Evolutionary conservation across 1,284 basidiomycete genomes (phyloP).

Genomic region (Pseudozyma sp.): DNA sequence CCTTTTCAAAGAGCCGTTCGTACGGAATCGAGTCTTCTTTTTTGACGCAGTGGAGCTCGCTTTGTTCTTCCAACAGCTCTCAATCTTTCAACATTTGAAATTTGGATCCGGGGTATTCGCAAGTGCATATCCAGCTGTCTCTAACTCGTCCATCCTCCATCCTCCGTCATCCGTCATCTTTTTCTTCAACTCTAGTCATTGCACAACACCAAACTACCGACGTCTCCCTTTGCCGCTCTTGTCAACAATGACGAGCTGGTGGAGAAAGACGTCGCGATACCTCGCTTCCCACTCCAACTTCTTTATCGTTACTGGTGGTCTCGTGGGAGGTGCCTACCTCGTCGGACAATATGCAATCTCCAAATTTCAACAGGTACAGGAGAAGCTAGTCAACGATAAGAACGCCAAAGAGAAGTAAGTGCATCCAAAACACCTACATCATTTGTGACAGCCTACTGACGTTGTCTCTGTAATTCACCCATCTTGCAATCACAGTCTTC

Average conservation of each 20-base stretch:
- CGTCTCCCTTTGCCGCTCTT: conserved; percentile 3
- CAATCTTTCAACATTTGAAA: too few relatives aligned
- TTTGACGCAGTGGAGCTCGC: background rate
- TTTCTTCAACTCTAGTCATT: background rate
- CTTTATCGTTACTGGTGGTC: conserved; percentile 69
- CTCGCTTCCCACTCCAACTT: conserved; percentile 53
- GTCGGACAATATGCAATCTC: conserved; percentile 77
- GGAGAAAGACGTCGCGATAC: conserved; percentile 43
- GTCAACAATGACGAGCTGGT: conserved; percentile 44
- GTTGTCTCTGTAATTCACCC: background rate
- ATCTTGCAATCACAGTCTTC: conserved; percentile 73
- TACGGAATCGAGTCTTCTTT: background rate
- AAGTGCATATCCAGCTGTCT: too few relatives aligned
- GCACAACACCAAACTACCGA: background rate
- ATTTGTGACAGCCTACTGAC: background rate
- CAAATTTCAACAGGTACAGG: conserved; percentile 79
- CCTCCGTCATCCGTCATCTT: conserved; percentile 7
- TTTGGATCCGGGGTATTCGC: too few relatives aligned
- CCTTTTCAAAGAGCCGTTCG: conserved; percentile 17
- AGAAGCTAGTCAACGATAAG: conserved; percentile 76
- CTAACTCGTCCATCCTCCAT: background rate
- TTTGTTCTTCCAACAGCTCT: too few relatives aligned
- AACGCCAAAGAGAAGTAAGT: conserved; percentile 81
- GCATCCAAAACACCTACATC: background rate
- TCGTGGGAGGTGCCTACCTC: conserved; percentile 78